Base-by-base conservation (phyloP, 371 early-diverging fungal genomes). In the Smittium culicis region DNA sequence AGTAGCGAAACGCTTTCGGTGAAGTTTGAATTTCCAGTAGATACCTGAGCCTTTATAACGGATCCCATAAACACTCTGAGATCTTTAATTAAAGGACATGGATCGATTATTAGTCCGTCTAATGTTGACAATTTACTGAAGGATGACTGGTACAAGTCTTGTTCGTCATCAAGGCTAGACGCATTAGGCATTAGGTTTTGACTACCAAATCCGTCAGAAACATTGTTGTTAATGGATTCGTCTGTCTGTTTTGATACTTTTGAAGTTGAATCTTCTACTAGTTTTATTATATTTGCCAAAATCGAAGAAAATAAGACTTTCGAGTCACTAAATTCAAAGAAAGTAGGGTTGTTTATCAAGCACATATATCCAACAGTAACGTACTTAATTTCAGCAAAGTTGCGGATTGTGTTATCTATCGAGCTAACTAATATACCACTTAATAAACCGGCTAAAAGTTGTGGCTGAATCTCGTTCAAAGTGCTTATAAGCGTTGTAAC, bases 361-460 rank as follows among this genome's bases (percentile, higher is more conserved):
- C 57, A 57, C 5, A 25, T n/a, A 57, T 57, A 57, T 25, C 57
- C 57, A 57, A 57, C 57, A 16, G 57, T 25, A 3, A 57, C 57
- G 25, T 14, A 57, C 27, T 57, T 57, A 25, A 57, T 57, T 16
- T 57, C 57, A 25, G 25, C n/a, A 5, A 25, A 25, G 25, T 27
- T 27, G 27, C 57, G 14, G 25, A n/a, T 57, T 11, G 57, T 20
- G 14, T 5, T 5, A 45, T 45, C 45, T 16, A 57, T 57, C 3
- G 57, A 14, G 25, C 27, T 27, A 57, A 57, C n/a, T 5, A 57
- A 27, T 20, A 57, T 25, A 3, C 57, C 57, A 27, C 57, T n/a
- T 25, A 57, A 27, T 57, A 57, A n/a, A 57, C 27, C 25, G 8
- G 14, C 3, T 5, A 57, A 57, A 20, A 57, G 27, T 27, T 57